Evolutionary conservation across 1,139 yeast species (phyloP), one percentile per base, ranked within the genome.

Genomic region (Kurtzmaniella quercitrusa): DNA sequence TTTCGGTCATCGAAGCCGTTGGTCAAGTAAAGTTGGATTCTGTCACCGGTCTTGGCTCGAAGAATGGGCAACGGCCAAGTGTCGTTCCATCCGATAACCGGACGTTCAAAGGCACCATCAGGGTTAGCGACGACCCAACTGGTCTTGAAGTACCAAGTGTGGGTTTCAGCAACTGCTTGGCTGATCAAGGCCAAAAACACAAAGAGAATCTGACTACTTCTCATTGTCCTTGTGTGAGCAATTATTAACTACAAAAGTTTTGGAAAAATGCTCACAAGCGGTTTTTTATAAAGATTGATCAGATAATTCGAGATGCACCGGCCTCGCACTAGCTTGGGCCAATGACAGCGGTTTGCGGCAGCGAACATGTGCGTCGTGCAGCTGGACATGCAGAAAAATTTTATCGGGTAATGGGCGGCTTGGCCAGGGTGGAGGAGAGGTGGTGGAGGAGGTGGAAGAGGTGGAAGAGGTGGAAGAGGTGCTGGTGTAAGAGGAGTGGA

Each of bases 21-120:
- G 23, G 74, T 76, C 50, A 84, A 70, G 50, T 77, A 75, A 37
- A 85, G 55, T 45, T 75, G 65, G 10, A 85, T 74, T 18, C 84
- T 66, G 54, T 85, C 93, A 44, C 85, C 81, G 48, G 73, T 75
- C 47, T 75, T 68, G n/a, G 81, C 82, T 48, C 82, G 76, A 33
- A 85, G 75, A 31, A 75, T 75, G 5, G 94, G 94, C 43, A 82
- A 68, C 8, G 94, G 94, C 89, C 90, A 85, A 38, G 77, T 59
- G 38, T 79, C 81, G 57, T 85, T 83, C 56, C 82, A 77, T 1
- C 88, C 88, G 50, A 85, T 77, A 55, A 83, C 79, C 34, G 64
- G 58, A 54, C 80, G 69, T 44, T 63, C 70, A 42, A 56, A 57
- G 21, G 63, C 59, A 14, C 86, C 86, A 58, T 84, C 91, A n/a